These are phyloP conservation scores for Paraconiothyrium sp. DNA, from an alignment of 2,329 filamentous ascomycete genomes.

Conservation along the genomic window DNA sequence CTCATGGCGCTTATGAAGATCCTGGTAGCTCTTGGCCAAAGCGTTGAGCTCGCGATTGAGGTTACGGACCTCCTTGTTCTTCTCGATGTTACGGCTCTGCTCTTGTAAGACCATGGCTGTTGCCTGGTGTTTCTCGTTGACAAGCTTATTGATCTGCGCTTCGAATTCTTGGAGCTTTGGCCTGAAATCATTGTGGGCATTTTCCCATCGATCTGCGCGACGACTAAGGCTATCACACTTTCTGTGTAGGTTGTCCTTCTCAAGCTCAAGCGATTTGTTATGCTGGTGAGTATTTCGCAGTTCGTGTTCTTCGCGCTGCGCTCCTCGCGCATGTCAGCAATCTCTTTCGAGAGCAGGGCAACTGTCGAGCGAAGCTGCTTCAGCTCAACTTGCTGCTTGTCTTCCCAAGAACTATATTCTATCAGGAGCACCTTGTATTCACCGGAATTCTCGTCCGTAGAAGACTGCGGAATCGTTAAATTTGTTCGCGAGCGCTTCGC, in stretches of 20 bases:
- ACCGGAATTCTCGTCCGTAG: background rate
- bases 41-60: background rate
- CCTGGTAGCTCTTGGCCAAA: background rate
- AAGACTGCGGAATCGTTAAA: background rate
- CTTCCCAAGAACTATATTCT: background rate
- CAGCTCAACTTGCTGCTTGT: background rate
- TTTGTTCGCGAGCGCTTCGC: background rate
- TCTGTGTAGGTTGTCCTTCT: background rate
- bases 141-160: background rate
- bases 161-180: background rate
- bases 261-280: background rate
- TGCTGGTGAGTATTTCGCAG: background rate
- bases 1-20: background rate
- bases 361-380: background rate
- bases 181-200: background rate
- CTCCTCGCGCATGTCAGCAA: background rate
- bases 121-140: background rate
- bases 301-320: background rate
- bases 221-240: background rate
- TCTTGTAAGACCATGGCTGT: background rate
- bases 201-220: background rate
- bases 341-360: background rate
- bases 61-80: background rate
- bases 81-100: background rate
- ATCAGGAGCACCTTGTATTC: background rate